phyloP scores from a whole-genome alignment of 352 stramenopile species.

The Globisporangium uncinulatum region DNA sequence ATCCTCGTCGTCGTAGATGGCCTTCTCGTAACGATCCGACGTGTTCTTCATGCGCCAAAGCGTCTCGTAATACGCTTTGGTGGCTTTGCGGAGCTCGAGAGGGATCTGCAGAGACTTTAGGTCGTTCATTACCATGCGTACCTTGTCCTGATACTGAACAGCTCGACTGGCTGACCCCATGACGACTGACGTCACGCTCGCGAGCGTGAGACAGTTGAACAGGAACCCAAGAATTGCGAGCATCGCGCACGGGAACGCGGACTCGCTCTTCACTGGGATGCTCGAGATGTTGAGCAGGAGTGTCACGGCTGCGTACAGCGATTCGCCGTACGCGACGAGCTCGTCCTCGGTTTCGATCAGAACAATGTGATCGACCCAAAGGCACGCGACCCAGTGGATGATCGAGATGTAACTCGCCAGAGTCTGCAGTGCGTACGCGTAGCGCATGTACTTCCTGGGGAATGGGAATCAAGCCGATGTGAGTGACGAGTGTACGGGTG shows the following conservation, averaged over 20 bases:
- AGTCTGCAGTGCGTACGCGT: conserved; percentile 48
- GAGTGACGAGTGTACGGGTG: neutral
- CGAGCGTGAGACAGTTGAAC: conserved; percentile 42
- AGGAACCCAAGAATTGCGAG: conserved; percentile 43
- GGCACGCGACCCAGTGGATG: conserved; percentile 58
- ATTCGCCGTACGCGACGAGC: conserved; percentile 40
- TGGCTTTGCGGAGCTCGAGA: conserved; percentile 37
- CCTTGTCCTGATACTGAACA: conserved; percentile 58
- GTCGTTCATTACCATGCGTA: conserved; percentile 56
- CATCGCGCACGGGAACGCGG: conserved; percentile 31
- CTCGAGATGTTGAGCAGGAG: conserved; percentile 48
- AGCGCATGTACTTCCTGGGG: conserved; percentile 58
- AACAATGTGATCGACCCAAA: conserved; percentile 36
- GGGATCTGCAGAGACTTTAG: conserved; percentile 56
- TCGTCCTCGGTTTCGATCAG: conserved; percentile 24
- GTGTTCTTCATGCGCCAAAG: conserved; percentile 67
- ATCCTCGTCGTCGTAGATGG: conserved; percentile 66
- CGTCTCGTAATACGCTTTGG: conserved; percentile 58
- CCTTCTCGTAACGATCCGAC: conserved; percentile 57
- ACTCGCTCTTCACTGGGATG: conserved; percentile 26
- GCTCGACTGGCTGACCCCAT: conserved; percentile 41
- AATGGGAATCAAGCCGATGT: neutral
- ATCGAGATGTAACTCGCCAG: conserved; percentile 48
- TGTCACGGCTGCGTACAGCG: conserved; percentile 36
- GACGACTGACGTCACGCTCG: conserved; percentile 44